Evolutionary conservation across 768 basidiomycete species (phyloP), one percentile per base, ranked within the genome.

Genomic region (Leccinum rimulosum): DNA sequence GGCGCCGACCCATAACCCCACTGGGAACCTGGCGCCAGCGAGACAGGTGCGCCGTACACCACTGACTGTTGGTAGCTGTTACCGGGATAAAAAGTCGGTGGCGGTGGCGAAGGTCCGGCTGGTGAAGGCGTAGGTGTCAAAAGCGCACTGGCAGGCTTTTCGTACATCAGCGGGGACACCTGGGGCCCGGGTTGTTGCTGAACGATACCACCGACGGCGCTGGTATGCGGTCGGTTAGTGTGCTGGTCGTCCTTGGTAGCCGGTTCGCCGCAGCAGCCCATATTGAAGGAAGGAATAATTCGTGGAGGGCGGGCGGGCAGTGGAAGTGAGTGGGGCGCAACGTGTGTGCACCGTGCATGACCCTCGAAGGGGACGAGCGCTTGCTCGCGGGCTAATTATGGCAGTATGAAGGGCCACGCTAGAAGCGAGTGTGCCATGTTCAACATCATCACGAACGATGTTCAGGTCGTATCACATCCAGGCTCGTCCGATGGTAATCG

Each of bases 231-330:
- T 2, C 75, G 71, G 70, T 79, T 77, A 54, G 73, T 64, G 56
- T 70, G 69, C 51, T 74, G 64, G 55, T 70, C 61, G 57, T 74
- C 68, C 30, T 68, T 66, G 36, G 68, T 66, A 33, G 62, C 68
- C 9, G 80, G 63, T 51, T 82, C 79, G n/a, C 87, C 86, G 68
- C 89, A 91, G 66, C 89, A 90, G 62, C 83, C 79, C 85, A 87
- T 25, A 2, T 45, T 5, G 35, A 3, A 36, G 55, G 31, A 31
- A 31, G 31, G 31, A 31, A 31, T 31, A 4, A 31, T 11, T 31
- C 10, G 31, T 31, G 10, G 31, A 31, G 31, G 17, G 38, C 8
- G 38, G 38, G 38, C 17, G 38, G 38, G 4, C 31, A 33, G 38
- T 40, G 17, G 17, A n/a, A n/a, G 38, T 17, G 38, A 38, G 8